Conservation (phyloP, 208 protist species). For the Trypanosoma rangeli region DNA sequence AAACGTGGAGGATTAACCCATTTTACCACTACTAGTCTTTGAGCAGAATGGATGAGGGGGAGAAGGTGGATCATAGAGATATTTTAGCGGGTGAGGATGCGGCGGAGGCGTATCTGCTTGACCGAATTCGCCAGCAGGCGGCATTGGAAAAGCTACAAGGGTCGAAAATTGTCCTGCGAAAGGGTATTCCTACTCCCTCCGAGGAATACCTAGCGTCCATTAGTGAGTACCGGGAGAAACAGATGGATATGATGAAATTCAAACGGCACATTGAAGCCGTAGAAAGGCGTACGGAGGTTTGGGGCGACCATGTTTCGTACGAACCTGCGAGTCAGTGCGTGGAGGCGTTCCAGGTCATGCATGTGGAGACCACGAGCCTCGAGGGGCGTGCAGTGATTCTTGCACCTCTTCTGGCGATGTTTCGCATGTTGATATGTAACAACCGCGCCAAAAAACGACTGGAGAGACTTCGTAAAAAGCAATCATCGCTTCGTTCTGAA, state of each 20-base stretch:
- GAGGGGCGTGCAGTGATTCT: constrained; percentile 27
- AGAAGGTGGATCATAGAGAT: background rate
- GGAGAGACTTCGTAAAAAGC: constrained; percentile 7
- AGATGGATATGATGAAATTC: constrained; percentile 2
- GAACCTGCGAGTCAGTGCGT: background rate
- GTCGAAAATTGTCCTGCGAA: constrained; percentile 20
- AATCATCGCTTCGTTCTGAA: background rate
- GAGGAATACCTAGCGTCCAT: constrained; percentile 11
- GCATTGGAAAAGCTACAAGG: constrained; percentile 14
- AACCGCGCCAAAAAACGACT: constrained; percentile 24
- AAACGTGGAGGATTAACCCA: background rate
- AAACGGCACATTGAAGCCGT: constrained; percentile 6
- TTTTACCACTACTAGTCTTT: background rate
- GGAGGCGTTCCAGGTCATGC: too few relatives aligned
- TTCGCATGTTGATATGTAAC: constrained; percentile 28
- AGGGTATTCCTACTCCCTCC: constrained; percentile 15
- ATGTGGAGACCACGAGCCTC: constrained; percentile 12
- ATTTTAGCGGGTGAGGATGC: background rate
- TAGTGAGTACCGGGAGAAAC: background rate
- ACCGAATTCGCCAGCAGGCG: constrained; percentile 16
- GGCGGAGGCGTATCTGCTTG: constrained; percentile 5
- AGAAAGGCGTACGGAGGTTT: constrained; percentile 11
- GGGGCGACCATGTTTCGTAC: constrained; percentile 21
- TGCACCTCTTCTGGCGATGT: constrained; percentile 22
- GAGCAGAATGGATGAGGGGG: constrained; percentile 1